Base-by-base conservation (phyloP, 495 filamentous ascomycete genomes). In the Sphaerosporella brunnea region DNA sequence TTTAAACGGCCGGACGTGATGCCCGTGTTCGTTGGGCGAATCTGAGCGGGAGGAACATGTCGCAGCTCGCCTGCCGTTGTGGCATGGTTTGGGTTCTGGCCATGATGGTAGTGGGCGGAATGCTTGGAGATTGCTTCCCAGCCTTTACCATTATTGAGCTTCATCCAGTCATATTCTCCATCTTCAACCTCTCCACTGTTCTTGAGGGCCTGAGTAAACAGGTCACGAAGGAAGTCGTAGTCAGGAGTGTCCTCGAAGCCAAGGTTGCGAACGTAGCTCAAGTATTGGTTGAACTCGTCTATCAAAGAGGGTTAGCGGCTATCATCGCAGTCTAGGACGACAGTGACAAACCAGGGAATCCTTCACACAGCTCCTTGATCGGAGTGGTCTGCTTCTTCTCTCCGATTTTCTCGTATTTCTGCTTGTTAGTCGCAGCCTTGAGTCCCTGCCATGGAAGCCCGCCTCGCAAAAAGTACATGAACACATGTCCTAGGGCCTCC, bases 101-200 rank as follows among this genome's bases (percentile, higher is more conserved):
- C 73, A 66, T 87, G 82, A 51, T 86, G 69, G 54, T 81, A 72
- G 25, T 74, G 71, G 48, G 80, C 77, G 21, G 83, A 80, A 64
- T 92, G 83, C 51, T 79, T 77, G 69, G 93, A 93, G 61, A 73
- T 69, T 56, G 81, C 82, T 66, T 96, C 88, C 84, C 83, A 93
- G 30, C 84, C 85, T 58, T 86, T 81, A 51, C 86, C 87, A 63
- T 93, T 92, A 70, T 84, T 90, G 48, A 93, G 71, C 73, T 94
- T 95, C 92, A 96, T 95, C 90, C 90, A 99, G 65, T 99, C 90
- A 62, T 96, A 99, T 61, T 99, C 92, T 50, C 92, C 90, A 68
- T 99, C 90, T 57, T 99, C 90, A 10, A 95, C 80, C 53, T 93
- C 86, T 32, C 87, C 86, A 4, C 81, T 81, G 52, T 84, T 83